A percentile compares a stretch with the other conserved stretches of the same genome.
phyloP scores from a whole-genome alignment of 306 rosid species.

The Medicago ruthenica region DNA sequence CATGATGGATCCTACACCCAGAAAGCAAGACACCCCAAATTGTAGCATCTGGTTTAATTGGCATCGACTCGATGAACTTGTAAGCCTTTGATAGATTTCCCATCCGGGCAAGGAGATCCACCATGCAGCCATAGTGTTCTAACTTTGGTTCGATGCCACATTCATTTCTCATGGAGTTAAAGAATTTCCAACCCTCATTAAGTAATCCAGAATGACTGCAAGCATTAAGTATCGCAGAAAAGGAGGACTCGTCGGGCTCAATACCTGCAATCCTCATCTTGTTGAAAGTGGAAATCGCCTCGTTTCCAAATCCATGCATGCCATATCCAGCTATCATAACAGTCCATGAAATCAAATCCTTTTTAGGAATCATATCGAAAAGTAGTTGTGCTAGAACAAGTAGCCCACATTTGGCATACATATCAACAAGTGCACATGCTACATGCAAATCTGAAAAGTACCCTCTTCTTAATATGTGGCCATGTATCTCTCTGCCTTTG shows the following conservation, averaged over 20 bases:
- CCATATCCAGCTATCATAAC: conserved; percentile 57
- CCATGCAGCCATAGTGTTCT: conserved; percentile 79
- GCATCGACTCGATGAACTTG: conserved; percentile 62
- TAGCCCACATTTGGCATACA: conserved; percentile 50
- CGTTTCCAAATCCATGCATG: conserved; percentile 75
- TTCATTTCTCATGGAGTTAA: conserved; percentile 59
- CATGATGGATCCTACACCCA: conserved; percentile 63
- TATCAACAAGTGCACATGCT: conserved; percentile 67
- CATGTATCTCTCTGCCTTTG: conserved; percentile 72
- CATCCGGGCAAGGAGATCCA: conserved; percentile 60
- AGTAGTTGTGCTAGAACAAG: conserved; percentile 21
- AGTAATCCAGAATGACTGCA: conserved; percentile 74
- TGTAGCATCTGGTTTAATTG: conserved; percentile 67
- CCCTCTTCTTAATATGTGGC: conserved; percentile 61
- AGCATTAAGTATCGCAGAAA: conserved; percentile 66
- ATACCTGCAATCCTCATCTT: conserved; percentile 45
- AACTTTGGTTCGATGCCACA: conserved; percentile 57
- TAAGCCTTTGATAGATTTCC: conserved; percentile 66
- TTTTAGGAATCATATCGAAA: conserved; percentile 43
- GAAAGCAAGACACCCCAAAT: conserved; percentile 76
- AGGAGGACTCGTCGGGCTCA: conserved; percentile 54
- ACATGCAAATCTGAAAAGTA: conserved; percentile 50
- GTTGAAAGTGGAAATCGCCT: conserved; percentile 58
- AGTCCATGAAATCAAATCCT: conserved; percentile 46
- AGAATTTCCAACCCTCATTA: conserved; percentile 67